A percentile compares a stretch with the other conserved stretches of the same genome.
Conservation (phyloP, 345 rosid genomes). For the Carallia pectinifolia region DNA sequence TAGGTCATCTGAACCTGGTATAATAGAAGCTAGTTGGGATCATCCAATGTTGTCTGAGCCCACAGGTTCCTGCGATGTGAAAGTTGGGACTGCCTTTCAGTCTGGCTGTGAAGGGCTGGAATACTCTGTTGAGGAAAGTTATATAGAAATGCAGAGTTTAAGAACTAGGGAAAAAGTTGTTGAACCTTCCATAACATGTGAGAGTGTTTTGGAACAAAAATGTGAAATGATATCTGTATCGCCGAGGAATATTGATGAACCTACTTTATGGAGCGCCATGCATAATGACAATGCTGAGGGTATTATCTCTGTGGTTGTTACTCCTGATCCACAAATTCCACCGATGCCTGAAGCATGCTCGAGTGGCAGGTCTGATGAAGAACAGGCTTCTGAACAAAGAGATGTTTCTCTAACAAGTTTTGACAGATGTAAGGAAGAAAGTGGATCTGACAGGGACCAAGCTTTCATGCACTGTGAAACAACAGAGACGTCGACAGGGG, state of each 20-base stretch:
- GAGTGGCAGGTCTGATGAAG: slow-evolving; percentile 30
- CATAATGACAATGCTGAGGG: slow-evolving; percentile 13
- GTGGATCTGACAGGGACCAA: slow-evolving; percentile 23
- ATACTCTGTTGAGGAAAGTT: slow-evolving; percentile 23
- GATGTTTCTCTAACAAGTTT: slow-evolving; percentile 23
- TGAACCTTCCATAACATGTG: slow-evolving; percentile 26
- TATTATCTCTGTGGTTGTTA: slow-evolving; percentile 15
- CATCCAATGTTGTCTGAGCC: slow-evolving; percentile 15
- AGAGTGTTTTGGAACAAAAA: slow-evolving; percentile 27
- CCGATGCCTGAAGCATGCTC: slow-evolving; percentile 30
- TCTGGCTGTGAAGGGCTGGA: slow-evolving; percentile 25
- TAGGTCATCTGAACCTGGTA: slow-evolving; percentile 15
- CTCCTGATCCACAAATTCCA: slow-evolving; percentile 21
- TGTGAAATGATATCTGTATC: slow-evolving; percentile 22
- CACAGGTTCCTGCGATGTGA: slow-evolving; percentile 20
- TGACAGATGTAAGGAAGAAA: slow-evolving; percentile 33
- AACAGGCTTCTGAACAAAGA: slow-evolving; percentile 35
- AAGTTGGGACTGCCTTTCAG: slow-evolving; percentile 14
- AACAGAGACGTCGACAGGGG: slow-evolving; percentile 29
- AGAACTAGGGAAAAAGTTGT: slow-evolving; percentile 24
- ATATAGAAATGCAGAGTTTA: slow-evolving; percentile 17
- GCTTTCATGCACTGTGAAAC: slow-evolving; percentile 32
- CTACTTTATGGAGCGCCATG: slow-evolving; percentile 13
- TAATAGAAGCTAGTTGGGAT: slow-evolving; percentile 14
- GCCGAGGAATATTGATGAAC: slow-evolving; percentile 19